Percentiles rank a stretch among this genome's conserved stretches.
Evolutionary conservation across 441 rosid genomes (phyloP).

Genomic region (Corymbia citriodora): DNA sequence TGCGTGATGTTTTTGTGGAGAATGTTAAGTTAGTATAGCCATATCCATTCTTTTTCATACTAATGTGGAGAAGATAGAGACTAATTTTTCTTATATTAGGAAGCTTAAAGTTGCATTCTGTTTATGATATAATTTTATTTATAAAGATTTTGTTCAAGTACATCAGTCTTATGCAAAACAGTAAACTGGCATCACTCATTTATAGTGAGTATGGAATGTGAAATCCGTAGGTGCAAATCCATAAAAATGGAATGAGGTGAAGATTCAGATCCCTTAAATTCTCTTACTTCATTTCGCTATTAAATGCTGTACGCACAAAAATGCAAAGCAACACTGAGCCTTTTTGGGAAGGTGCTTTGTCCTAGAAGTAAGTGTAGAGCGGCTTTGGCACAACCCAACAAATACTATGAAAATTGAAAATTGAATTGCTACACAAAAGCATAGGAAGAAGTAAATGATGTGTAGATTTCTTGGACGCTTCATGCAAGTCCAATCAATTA

Average conservation of each 20-base stretch:
- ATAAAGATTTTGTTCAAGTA: neutral
- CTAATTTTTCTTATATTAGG: neutral
- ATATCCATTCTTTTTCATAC: neutral
- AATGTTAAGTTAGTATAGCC: neutral
- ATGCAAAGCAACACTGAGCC: neutral
- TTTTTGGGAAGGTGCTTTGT: neutral
- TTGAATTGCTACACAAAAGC: neutral
- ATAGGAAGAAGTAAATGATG: neutral
- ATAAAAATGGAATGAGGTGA: neutral
- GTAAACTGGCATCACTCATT: neutral
- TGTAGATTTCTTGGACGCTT: neutral
- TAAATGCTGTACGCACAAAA: neutral
- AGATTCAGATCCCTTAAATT: neutral
- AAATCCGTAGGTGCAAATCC: neutral
- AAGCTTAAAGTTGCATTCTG: neutral
- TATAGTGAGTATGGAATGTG: neutral
- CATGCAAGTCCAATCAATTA: neutral
- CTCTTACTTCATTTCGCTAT: neutral
- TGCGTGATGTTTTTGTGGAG: neutral
- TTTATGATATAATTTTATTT: neutral
- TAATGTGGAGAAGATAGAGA: neutral
- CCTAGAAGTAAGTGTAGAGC: neutral
- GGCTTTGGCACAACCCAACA: neutral
- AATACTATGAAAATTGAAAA: neutral
- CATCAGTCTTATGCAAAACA: neutral